phyloP scores from a whole-genome alignment of 2,329 filamentous ascomycete genomes.

The Colletotrichum sp. region DNA sequence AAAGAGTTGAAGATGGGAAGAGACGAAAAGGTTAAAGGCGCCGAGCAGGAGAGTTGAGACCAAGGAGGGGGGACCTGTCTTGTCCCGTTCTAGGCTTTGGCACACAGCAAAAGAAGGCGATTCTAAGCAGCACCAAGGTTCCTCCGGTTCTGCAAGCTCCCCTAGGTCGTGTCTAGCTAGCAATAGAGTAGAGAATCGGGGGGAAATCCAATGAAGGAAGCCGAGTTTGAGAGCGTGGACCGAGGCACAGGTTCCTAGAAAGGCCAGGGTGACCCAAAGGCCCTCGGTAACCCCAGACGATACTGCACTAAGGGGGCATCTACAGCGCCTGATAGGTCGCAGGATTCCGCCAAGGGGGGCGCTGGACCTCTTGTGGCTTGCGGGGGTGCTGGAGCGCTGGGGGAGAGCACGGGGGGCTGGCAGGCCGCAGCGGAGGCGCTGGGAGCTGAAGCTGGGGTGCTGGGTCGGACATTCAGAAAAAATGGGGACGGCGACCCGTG shows the following conservation, averaged over 20 bases:
- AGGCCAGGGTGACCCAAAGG: slow-evolving; percentile 8
- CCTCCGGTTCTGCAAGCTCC: neutral
- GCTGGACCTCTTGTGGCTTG: slow-evolving; percentile 5
- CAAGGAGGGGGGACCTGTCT: neutral
- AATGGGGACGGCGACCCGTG: slow-evolving; percentile 2
- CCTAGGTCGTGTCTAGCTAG: neutral
- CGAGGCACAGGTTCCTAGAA: slow-evolving; percentile 16
- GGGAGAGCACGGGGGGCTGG: neutral
- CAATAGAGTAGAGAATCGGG: neutral
- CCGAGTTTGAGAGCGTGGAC: slow-evolving; percentile 14
- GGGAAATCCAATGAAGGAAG: slow-evolving; percentile 7
- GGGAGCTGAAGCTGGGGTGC: slow-evolving; percentile 14
- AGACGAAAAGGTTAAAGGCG: neutral
- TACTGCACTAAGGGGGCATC: neutral
- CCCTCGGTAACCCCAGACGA: slow-evolving; percentile 21
- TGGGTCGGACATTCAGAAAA: slow-evolving; percentile 11
- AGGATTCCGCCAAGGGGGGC: neutral
- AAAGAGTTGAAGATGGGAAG: neutral
- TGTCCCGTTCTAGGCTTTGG: neutral
- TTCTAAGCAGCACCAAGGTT: neutral
- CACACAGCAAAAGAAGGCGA: neutral
- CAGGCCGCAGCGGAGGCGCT: neutral
- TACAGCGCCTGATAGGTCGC: slow-evolving; percentile 5
- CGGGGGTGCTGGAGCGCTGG: slow-evolving; percentile 5
- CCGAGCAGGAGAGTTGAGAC: neutral